These are phyloP conservation scores for thale cress (Arabidopsis thaliana) DNA, from an alignment of 345 rosid genomes.

Conservation along the genomic window TAIR10.1 NC_003070.9:26452001-26452500, in stretches of 20 bases:
- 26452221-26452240: neutral
- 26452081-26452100: neutral
- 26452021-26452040: slow-evolving; percentile 2
- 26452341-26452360: slow-evolving; percentile 3
- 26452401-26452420: slow-evolving; percentile 5
- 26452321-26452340: slow-evolving; percentile 11
- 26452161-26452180: neutral
- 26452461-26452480: neutral
- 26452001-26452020: neutral
- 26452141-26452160: neutral
- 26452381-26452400: slow-evolving; percentile 22
- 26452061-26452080: neutral
- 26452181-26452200: neutral
- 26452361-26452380: slow-evolving; percentile 30
- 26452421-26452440: slow-evolving; percentile 19
- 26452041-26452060: neutral
- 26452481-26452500: neutral
- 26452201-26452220: neutral
- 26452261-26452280: slow-evolving; percentile 7
- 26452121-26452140: slow-evolving; percentile 5
- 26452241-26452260: neutral
- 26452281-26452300: slow-evolving; percentile 23
- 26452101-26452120: slow-evolving; percentile 14
- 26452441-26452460: neutral
- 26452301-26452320: slow-evolving; percentile 25